Percentiles rank a stretch among this genome's conserved stretches.
phyloP scores from a whole-genome alignment of 208 protist genomes.

The Lotmaria passim region DNA sequence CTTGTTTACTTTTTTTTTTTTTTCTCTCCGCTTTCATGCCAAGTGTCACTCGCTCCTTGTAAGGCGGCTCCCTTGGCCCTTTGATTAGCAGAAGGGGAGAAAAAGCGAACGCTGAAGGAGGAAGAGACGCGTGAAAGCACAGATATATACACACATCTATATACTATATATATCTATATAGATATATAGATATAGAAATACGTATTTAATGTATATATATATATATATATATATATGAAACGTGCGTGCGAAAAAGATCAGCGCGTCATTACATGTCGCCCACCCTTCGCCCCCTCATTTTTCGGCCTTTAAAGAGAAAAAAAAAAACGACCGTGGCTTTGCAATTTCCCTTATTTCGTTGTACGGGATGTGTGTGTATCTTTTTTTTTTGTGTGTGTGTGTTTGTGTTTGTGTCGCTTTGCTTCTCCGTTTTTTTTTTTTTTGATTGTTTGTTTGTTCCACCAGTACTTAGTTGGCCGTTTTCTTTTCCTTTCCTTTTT shows the following conservation, averaged over 20 bases:
- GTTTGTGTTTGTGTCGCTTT: not conserved
- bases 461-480: not conserved
- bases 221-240: too few species aligned
- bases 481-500: not conserved
- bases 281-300: not conserved
- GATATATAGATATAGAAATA: not conserved
- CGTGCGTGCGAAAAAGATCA: slow-evolving; percentile 13
- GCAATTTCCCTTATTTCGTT: too few species aligned
- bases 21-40: slow-evolving; percentile 8
- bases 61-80: too few species aligned
- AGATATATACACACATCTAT: slow-evolving; percentile 2
- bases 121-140: not conserved
- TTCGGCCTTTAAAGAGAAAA: too few species aligned
- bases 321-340: too few species aligned
- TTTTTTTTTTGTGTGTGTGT: too few species aligned
- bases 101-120: too few species aligned
- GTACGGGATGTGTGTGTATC: too few species aligned
- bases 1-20: not conserved
- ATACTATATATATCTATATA: slow-evolving; percentile 15
- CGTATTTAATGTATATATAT: too few species aligned
- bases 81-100: too few species aligned
- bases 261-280: not conserved
- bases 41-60: too few species aligned
- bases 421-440: slow-evolving; percentile 3
- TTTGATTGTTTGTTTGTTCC: slow-evolving; percentile 3